Conservation (phyloP, 768 basidiomycete genomes). For the Calvatia gigantea region DNA sequence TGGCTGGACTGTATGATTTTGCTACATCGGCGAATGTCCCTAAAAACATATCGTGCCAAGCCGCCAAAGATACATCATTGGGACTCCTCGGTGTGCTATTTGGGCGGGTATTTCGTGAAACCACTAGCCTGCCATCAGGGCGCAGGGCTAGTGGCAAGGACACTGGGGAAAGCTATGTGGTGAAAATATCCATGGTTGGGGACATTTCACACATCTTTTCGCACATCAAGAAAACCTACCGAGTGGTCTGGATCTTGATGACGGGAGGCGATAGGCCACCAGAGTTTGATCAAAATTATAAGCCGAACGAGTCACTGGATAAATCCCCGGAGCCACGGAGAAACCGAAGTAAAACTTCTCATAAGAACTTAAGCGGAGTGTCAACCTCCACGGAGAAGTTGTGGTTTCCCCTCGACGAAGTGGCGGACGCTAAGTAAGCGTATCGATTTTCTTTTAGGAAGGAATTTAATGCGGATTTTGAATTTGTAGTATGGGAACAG, state of each 20-base stretch:
- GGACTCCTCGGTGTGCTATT: slow-evolving; percentile 41
- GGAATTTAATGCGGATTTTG: slow-evolving; percentile 12
- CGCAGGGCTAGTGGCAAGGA: slow-evolving; percentile 13
- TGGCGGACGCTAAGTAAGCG: slow-evolving; percentile 60
- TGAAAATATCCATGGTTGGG: slow-evolving; percentile 48
- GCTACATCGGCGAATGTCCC: slow-evolving; percentile 61
- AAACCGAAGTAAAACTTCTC: neutral
- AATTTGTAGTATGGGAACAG: slow-evolving; percentile 62
- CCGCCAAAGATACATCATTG: slow-evolving; percentile 32
- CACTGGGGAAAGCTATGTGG: slow-evolving; percentile 27
- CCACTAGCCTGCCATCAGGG: neutral
- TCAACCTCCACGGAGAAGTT: slow-evolving; percentile 24
- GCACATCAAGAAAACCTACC: slow-evolving; percentile 86
- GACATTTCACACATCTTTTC: slow-evolving; percentile 83
- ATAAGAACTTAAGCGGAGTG: slow-evolving; percentile 6
- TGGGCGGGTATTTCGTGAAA: slow-evolving; percentile 18
- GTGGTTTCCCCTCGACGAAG: slow-evolving; percentile 56
- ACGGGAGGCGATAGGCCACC: slow-evolving; percentile 54
- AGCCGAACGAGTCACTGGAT: slow-evolving; percentile 14
- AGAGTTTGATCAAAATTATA: slow-evolving; percentile 14
- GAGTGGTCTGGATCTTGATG: slow-evolving; percentile 67
- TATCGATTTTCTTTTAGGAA: slow-evolving; percentile 12
- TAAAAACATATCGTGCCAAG: slow-evolving; percentile 35
- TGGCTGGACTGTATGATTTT: slow-evolving; percentile 90
- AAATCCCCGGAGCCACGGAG: slow-evolving; percentile 14